A percentile compares a stretch with the other conserved stretches of the same genome.
Evolutionary conservation across 1,284 basidiomycete species (phyloP).

Genomic region (Fomitopsis betulina): DNA sequence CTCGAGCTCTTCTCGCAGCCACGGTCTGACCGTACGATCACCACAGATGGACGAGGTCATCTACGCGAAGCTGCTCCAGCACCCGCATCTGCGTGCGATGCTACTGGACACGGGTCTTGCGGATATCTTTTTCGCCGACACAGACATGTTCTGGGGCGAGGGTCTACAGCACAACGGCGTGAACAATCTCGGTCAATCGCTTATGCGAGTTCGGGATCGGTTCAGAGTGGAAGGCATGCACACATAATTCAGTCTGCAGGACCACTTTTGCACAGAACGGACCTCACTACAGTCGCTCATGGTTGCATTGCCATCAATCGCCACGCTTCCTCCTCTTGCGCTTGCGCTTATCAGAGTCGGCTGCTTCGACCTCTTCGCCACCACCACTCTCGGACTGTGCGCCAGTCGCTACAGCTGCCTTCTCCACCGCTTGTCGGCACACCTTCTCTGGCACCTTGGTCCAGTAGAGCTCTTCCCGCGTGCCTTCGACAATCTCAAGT

Average conservation of each 20-base stretch:
- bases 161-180: slow-evolving; percentile 41
- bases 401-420: slow-evolving; percentile 23
- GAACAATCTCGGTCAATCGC: slow-evolving; percentile 55
- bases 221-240: slow-evolving; percentile 30
- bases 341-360: slow-evolving; percentile 10
- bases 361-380: not conserved
- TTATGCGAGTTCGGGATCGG: slow-evolving; percentile 47
- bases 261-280: not conserved
- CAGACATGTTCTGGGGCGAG: slow-evolving; percentile 55
- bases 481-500: slow-evolving; percentile 55
- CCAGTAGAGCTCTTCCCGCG: slow-evolving; percentile 71
- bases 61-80: slow-evolving; percentile 58
- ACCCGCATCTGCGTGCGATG: slow-evolving; percentile 40
- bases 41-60: slow-evolving; percentile 57
- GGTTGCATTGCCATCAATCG: not conserved
- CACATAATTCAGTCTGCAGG: not conserved
- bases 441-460: slow-evolving; percentile 71
- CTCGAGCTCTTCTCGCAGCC: not conserved
- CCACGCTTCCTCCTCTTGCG: slow-evolving; percentile 13
- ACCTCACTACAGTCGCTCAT: not conserved
- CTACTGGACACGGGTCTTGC: slow-evolving; percentile 46
- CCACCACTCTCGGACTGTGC: not conserved
- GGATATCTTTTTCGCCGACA: slow-evolving; percentile 45
- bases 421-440: slow-evolving; percentile 53
- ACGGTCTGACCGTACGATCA: not conserved